Conservation (phyloP, 1,284 basidiomycete genomes). For the Quambalaria eucalypti region DNA sequence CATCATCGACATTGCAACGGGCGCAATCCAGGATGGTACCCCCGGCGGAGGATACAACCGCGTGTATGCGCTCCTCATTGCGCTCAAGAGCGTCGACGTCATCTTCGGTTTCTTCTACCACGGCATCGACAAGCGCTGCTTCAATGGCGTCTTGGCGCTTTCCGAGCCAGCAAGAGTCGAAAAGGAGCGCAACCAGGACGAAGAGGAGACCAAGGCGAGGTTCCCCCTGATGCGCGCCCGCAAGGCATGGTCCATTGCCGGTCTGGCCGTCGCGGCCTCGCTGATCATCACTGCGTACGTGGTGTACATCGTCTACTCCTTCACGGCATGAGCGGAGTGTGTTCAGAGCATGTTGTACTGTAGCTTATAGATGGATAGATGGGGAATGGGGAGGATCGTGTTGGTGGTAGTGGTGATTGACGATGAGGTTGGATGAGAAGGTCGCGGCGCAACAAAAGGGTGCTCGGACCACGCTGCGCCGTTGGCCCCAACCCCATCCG, state of each 20-base stretch:
- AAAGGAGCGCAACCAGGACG: not conserved
- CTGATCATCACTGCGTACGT: not conserved
- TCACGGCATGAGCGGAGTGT: too few relatives aligned
- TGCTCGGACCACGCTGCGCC: too few relatives aligned
- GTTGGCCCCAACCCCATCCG: too few relatives aligned
- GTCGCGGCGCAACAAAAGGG: too few relatives aligned
- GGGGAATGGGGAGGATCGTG: too few relatives aligned
- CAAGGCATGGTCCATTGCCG: not conserved
- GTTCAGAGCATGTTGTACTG: too few relatives aligned
- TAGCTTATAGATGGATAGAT: too few relatives aligned
- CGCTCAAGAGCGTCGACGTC: constrained; percentile 48
- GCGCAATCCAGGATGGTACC: constrained; percentile 49
- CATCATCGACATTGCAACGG: constrained; percentile 48
- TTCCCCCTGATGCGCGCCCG: not conserved
- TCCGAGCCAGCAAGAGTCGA: not conserved
- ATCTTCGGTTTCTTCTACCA: constrained; percentile 46
- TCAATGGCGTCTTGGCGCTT: constrained; percentile 10
- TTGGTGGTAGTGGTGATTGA: too few relatives aligned
- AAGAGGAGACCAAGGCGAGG: not conserved
- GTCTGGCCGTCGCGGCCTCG: not conserved
- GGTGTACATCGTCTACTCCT: not conserved
- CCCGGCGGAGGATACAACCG: constrained; percentile 40
- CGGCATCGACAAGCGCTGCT: constrained; percentile 17
- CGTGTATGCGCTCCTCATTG: constrained; percentile 50
- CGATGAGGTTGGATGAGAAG: too few relatives aligned